Conservation (phyloP, 192 early-diverging fungal species). For the Chytriomyces sp. region DNA sequence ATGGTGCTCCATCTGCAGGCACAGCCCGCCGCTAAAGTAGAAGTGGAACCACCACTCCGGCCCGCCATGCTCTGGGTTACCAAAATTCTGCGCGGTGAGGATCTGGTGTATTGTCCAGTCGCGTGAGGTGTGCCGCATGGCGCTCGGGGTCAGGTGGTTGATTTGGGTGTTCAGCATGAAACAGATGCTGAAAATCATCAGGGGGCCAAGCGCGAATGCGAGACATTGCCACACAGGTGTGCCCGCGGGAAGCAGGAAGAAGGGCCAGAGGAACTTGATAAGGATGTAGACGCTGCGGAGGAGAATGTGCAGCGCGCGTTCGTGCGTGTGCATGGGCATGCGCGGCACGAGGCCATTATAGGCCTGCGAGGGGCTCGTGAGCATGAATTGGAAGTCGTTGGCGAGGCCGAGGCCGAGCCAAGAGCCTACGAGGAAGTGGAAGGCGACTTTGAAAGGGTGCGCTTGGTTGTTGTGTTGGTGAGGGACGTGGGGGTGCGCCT, state of each 20-base stretch:
- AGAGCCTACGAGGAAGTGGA: conserved; percentile 11
- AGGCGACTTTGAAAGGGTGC: neutral
- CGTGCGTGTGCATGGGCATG: neutral
- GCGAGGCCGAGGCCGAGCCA: conserved; percentile 12
- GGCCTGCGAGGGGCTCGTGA: neutral
- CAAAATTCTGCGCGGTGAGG: conserved; percentile 29
- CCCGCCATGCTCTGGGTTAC: neutral
- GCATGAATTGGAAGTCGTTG: conserved; percentile 14
- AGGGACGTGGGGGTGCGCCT: neutral
- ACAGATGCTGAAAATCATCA: conserved; percentile 5
- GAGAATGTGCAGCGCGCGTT: neutral
- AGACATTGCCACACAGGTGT: neutral
- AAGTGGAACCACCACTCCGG: conserved; percentile 23
- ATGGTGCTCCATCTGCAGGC: conserved; percentile 88
- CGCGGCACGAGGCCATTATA: conserved; percentile 15
- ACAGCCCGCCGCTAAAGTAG: conserved; percentile 71
- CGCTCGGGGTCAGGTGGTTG: conserved; percentile 23
- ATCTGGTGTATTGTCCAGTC: conserved; percentile 23
- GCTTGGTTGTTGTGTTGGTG: neutral
- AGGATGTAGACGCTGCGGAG: neutral
- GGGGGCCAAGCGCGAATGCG: conserved; percentile 6
- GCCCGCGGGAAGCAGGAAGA: neutral
- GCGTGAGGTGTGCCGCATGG: neutral
- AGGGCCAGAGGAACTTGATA: conserved; percentile 11
- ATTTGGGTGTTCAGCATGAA: conserved; percentile 32